These are phyloP conservation scores for Ormosia semicastrata DNA, from an alignment of 306 rosid species.

Conservation along the genomic window DNA sequence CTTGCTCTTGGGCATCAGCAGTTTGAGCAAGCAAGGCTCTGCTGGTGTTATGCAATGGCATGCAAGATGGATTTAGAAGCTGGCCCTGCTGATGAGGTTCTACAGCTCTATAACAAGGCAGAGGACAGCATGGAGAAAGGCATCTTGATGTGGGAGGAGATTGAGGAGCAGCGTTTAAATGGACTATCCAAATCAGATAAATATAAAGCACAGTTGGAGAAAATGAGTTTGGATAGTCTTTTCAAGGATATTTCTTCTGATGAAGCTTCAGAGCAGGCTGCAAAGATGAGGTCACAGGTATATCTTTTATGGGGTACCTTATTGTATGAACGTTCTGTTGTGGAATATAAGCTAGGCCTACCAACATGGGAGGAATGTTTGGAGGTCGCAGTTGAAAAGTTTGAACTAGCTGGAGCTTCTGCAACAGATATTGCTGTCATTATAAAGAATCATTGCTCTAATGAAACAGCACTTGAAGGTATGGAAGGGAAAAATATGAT, in stretches of 20 bases:
- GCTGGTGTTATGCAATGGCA: conserved; percentile 71
- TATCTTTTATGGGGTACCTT: conserved; percentile 77
- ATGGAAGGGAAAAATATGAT: background rate
- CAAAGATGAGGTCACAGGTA: conserved; percentile 68
- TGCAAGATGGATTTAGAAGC: conserved; percentile 47
- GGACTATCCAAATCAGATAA: conserved; percentile 74
- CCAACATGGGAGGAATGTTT: conserved; percentile 89
- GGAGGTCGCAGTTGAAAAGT: conserved; percentile 82
- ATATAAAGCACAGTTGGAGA: conserved; percentile 50
- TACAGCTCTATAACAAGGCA: conserved; percentile 80
- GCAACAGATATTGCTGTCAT: conserved; percentile 83
- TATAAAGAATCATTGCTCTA: conserved; percentile 94
- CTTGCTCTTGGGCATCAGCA: conserved; percentile 90
- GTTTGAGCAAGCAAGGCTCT: conserved; percentile 82
- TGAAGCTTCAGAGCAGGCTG: conserved; percentile 72
- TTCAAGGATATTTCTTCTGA: conserved; percentile 52
- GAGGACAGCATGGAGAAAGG: conserved; percentile 89
- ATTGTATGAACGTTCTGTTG: conserved; percentile 83
- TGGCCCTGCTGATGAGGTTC: conserved; percentile 62
- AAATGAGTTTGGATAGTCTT: conserved; percentile 64
- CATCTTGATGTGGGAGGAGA: conserved; percentile 75
- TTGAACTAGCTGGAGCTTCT: conserved; percentile 87
- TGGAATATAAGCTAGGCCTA: conserved; percentile 64
- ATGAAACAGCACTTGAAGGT: conserved; percentile 91
- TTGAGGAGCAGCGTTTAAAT: conserved; percentile 71